phyloP scores from a whole-genome alignment of 805 yeast genomes.

The Wickerhamiella azyma region DNA sequence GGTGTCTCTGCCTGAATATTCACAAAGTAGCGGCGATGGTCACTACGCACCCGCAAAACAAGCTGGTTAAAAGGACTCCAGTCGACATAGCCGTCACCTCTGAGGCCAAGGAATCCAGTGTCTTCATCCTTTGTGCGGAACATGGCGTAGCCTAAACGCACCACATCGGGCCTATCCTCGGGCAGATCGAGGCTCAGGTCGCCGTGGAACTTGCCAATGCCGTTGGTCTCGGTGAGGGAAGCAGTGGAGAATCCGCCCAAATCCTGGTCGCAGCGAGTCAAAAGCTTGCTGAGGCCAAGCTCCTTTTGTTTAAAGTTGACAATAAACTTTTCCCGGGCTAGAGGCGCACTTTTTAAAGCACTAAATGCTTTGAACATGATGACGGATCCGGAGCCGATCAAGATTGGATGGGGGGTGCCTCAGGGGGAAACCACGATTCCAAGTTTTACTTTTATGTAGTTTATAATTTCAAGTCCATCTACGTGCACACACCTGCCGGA shows the following conservation, averaged over 20 bases:
- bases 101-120: constrained; percentile 29
- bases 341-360: constrained; percentile 10
- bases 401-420: no score
- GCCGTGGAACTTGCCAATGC: constrained; percentile 56
- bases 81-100: constrained; percentile 46
- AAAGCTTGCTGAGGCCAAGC: constrained; percentile 34
- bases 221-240: constrained; percentile 29
- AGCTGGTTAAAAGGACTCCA: constrained; percentile 50
- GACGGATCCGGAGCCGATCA: background rate
- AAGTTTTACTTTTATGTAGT: no score
- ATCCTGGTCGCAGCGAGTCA: constrained; percentile 58
- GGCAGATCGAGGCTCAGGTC: constrained; percentile 55
- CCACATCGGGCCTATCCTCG: constrained; percentile 46
- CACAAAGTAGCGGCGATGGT: constrained; percentile 58
- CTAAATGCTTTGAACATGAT: constrained; percentile 6
- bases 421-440: no score
- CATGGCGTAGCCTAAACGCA: constrained; percentile 65
- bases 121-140: constrained; percentile 60
- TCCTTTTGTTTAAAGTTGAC: constrained; percentile 43
- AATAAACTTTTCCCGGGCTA: constrained; percentile 29
- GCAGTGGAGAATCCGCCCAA: constrained; percentile 66
- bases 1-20: constrained; percentile 75
- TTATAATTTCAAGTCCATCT: no score
- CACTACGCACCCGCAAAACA: constrained; percentile 59
- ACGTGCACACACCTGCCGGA: no score